A percentile compares a stretch with the other conserved stretches of the same genome.
Conservation (phyloP, 306 rosid genomes). For the Styphnolobium japonicum region DNA sequence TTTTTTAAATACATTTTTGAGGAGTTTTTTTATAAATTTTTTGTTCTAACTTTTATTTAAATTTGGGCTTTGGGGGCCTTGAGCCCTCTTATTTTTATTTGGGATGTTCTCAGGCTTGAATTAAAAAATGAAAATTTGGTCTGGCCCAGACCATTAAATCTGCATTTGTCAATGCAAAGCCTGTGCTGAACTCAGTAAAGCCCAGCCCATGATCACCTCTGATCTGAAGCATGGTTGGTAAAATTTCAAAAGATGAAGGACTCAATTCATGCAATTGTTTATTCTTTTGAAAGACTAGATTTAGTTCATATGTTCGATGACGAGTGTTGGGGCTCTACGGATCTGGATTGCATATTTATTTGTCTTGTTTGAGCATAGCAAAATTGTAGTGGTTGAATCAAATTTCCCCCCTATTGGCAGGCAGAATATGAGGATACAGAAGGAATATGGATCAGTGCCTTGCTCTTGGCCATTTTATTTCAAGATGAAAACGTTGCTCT, state of each 20-base stretch:
- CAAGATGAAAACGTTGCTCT: conserved; percentile 65
- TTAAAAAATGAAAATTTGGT: no score
- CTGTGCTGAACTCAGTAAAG: no score
- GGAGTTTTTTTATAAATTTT: neutral
- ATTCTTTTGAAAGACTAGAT: neutral
- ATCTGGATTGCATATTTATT: conserved; percentile 10
- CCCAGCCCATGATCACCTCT: neutral
- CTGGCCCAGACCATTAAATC: no score
- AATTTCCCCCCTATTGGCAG: conserved; percentile 43
- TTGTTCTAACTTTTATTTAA: neutral
- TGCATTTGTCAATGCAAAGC: no score
- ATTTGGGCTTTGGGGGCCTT: no score
- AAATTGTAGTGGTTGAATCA: conserved; percentile 33
- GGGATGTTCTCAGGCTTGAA: no score
- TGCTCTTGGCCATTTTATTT: conserved; percentile 82
- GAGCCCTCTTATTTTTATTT: conserved; percentile 7
- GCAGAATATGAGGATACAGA: conserved; percentile 82
- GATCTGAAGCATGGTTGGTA: conserved; percentile 19
- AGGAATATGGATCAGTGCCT: conserved; percentile 87
- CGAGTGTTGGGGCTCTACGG: neutral
- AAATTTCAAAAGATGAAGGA: conserved; percentile 16
- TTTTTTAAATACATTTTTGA: neutral
- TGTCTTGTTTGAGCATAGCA: conserved; percentile 14
- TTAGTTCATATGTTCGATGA: conserved; percentile 9
- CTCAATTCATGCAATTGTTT: neutral